Conservation (phyloP, 2,329 filamentous ascomycete species). For the Pseudodiploospora longispora region DNA sequence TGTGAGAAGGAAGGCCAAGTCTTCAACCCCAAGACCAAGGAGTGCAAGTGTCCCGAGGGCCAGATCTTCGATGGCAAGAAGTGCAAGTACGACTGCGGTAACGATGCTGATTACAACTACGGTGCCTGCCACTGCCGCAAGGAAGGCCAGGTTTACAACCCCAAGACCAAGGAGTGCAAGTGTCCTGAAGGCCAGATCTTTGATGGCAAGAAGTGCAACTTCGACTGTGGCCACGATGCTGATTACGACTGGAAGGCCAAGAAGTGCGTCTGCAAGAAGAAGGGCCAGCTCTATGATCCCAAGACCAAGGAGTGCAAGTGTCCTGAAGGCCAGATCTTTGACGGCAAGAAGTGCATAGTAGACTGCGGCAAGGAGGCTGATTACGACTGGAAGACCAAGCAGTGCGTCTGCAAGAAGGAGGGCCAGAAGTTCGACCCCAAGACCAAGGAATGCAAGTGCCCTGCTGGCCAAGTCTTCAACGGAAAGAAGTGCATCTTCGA, state of each 20-base stretch:
- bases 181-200: conserved; percentile 4
- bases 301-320: conserved; percentile 7
- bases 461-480: conserved; percentile 4
- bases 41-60: conserved; percentile 1
- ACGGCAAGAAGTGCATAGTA: conserved; percentile 1
- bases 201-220: conserved; percentile 3
- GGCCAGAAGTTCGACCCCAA: conserved; percentile 8
- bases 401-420: conserved; percentile 9
- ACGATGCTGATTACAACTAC: conserved; percentile 2
- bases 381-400: conserved; percentile 5
- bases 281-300: conserved; percentile 5
- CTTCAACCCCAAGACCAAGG: conserved; percentile 2
- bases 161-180: conserved; percentile 3
- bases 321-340: conserved; percentile 5
- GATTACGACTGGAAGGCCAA: conserved; percentile 1
- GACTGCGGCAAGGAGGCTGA: conserved; percentile 7
- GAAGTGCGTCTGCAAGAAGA: conserved; percentile 10
- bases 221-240: conserved; percentile 8
- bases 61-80: background rate
- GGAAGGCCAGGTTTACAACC: conserved; percentile 2
- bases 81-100: conserved; percentile 3
- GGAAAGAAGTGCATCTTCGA: conserved; percentile 3
- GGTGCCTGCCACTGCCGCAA: conserved; percentile 7
- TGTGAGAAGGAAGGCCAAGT: background rate
- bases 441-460: conserved; percentile 6